Percentiles rank a stretch among this genome's conserved stretches.
These are phyloP conservation scores for Thermoascus crustaceus DNA, from an alignment of 2,329 filamentous ascomycete genomes.

Conservation along the genomic window DNA sequence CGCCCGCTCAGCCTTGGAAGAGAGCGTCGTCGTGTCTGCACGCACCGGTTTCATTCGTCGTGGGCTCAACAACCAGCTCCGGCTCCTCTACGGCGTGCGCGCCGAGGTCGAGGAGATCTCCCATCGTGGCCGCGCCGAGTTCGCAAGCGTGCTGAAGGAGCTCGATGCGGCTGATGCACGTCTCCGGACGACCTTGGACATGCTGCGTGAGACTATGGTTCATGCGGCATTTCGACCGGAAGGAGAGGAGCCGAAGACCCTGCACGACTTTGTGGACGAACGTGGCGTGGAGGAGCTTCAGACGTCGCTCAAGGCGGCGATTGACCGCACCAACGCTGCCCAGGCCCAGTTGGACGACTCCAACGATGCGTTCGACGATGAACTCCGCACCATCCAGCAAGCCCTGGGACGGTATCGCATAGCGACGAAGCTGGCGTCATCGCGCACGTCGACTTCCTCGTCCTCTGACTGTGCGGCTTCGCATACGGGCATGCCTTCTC, in stretches of 20 bases:
- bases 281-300: conserved; percentile 52
- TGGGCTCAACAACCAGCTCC: conserved; percentile 48
- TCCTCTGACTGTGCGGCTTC: conserved; percentile 26
- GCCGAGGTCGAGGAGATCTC: conserved; percentile 37
- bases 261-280: conserved; percentile 62
- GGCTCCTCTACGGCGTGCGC: conserved; percentile 36
- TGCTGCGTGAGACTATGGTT: conserved; percentile 51
- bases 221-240: conserved; percentile 48
- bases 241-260: conserved; percentile 43
- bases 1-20: conserved; percentile 67
- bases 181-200: conserved; percentile 47
- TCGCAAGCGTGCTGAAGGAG: conserved; percentile 43
- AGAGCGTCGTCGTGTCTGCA: conserved; percentile 64
- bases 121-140: conserved; percentile 34
- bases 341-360: conserved; percentile 50
- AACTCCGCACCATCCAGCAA: conserved; percentile 59
- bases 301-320: conserved; percentile 48
- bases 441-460: conserved; percentile 25
- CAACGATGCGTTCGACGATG: conserved; percentile 62
- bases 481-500: conserved; percentile 25
- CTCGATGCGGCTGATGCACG: conserved; percentile 53
- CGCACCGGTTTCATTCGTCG: conserved; percentile 59
- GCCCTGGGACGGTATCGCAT: conserved; percentile 40
- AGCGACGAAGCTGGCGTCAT: conserved; percentile 31
- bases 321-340: conserved; percentile 52